These are phyloP conservation scores for Prunus armeniaca DNA, from an alignment of 306 rosid genomes.

Conservation along the genomic window DNA sequence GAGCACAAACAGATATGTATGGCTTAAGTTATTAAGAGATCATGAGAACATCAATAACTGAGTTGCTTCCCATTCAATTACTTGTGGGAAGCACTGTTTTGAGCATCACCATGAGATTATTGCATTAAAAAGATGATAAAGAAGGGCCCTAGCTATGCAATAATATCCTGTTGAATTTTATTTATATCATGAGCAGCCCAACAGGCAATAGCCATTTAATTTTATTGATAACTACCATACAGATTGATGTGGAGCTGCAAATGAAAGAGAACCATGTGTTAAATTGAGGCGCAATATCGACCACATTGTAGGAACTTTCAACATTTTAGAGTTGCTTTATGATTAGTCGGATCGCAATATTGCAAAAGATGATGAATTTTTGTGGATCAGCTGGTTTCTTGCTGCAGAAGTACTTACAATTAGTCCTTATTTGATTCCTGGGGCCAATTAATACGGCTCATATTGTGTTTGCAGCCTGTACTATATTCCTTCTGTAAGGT, in stretches of 20 bases:
- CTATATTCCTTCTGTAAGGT: background rate
- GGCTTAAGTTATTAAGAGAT: background rate
- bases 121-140: background rate
- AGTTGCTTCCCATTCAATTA: background rate
- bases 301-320: background rate
- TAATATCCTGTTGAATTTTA: constrained; percentile 7
- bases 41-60: background rate
- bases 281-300: background rate
- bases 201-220: background rate
- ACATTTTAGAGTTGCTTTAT: background rate
- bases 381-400: background rate
- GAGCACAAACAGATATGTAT: background rate
- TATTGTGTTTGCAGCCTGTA: background rate
- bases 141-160: constrained; percentile 3
- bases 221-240: background rate
- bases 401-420: background rate
- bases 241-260: constrained; percentile 17
- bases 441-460: background rate
- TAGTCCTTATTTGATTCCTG: background rate
- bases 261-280: constrained; percentile 4
- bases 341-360: background rate
- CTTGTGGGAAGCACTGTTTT: constrained; percentile 34
- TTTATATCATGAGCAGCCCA: background rate
- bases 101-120: constrained; percentile 11
- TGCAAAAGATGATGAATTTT: background rate